Evolutionary conservation across 192 early-diverging fungal species (phyloP).

Genomic region (Nowakowskiella sp.): DNA sequence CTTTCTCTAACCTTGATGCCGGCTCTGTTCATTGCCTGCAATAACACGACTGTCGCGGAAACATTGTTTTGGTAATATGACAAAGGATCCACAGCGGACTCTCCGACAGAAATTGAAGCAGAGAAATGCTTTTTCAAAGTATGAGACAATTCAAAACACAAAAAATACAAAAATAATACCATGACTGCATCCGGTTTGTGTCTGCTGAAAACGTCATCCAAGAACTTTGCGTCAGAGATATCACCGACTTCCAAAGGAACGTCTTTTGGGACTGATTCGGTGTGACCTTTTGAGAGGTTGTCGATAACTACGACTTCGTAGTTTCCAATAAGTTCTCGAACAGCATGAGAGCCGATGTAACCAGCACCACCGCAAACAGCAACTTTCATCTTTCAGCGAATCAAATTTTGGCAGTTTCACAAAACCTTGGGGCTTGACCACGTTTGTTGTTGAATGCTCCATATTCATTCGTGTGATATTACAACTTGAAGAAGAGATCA

Average conservation of each 20-base stretch:
- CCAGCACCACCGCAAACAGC: constrained; percentile 54
- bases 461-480: too few species aligned
- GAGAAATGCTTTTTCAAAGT: constrained; percentile 64
- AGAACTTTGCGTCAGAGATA: constrained; percentile 56
- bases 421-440: too few species aligned
- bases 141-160: not conserved
- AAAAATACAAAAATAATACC: constrained; percentile 6
- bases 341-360: constrained; percentile 93
- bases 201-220: constrained; percentile 64
- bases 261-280: constrained; percentile 27
- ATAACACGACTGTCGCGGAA: constrained; percentile 72
- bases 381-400: too few species aligned
- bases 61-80: constrained; percentile 94
- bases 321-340: constrained; percentile 58
- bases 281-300: constrained; percentile 66
- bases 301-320: constrained; percentile 87
- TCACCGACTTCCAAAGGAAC: constrained; percentile 72
- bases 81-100: constrained; percentile 70
- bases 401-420: too few species aligned
- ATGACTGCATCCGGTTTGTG: constrained; percentile 50
- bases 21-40: constrained; percentile 76
- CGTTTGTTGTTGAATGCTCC: too few species aligned
- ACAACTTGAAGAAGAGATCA: too few species aligned
- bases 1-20: constrained; percentile 51
- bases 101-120: constrained; percentile 81